These are phyloP conservation scores for Euphorbia neoarborescens DNA, from an alignment of 441 rosid species.

Conservation along the genomic window DNA sequence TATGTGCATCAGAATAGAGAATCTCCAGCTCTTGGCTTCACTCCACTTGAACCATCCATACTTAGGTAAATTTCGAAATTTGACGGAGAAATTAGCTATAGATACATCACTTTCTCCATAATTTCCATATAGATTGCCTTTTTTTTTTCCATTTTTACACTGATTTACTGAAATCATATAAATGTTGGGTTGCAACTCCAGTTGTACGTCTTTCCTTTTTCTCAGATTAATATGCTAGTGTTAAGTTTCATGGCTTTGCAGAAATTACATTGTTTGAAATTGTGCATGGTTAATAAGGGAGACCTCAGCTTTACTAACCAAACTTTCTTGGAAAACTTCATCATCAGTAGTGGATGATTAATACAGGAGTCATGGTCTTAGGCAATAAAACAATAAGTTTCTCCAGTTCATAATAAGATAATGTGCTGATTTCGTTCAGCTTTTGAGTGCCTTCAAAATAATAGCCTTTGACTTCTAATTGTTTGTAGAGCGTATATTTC, in stretches of 20 bases:
- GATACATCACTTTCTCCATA: background rate
- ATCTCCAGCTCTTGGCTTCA: constrained; percentile 89
- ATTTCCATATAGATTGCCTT: constrained; percentile 3
- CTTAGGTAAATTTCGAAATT: constrained; percentile 52
- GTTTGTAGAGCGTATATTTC: constrained; percentile 80
- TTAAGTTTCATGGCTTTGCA: background rate
- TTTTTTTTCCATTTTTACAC: background rate
- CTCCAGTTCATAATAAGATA: background rate
- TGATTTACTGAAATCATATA: constrained; percentile 1
- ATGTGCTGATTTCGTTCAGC: constrained; percentile 3
- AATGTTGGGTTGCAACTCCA: background rate
- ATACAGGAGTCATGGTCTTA: background rate
- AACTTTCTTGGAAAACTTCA: background rate
- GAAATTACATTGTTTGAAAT: background rate
- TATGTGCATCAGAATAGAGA: constrained; percentile 85
- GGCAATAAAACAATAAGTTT: background rate
- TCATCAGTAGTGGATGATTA: background rate
- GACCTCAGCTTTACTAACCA: constrained; percentile 3
- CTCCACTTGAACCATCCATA: constrained; percentile 79
- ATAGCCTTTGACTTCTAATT: constrained; percentile 9
- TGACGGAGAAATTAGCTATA: background rate
- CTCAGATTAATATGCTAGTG: background rate
- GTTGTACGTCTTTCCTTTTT: background rate
- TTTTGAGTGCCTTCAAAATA: constrained; percentile 3
- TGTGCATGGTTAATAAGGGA: constrained; percentile 1